These are phyloP conservation scores for Ploettnerulaceae sp. DNA, from an alignment of 2,329 filamentous ascomycete genomes.

Conservation along the genomic window DNA sequence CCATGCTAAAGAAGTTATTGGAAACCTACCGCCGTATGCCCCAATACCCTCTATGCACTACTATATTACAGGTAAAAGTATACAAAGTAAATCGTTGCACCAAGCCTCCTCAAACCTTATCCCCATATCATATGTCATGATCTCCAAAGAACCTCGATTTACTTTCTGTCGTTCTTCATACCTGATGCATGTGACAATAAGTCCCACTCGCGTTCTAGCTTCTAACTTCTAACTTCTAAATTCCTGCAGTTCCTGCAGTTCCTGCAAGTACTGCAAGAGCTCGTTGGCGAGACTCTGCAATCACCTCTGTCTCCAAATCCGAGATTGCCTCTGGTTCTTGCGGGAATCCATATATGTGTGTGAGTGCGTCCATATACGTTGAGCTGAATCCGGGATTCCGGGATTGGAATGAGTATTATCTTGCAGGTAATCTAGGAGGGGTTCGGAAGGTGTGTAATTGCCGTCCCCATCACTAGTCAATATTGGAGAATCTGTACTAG, in stretches of 20 bases:
- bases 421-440: slow-evolving; percentile 1
- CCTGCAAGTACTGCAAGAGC: neutral
- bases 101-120: too few relatives aligned
- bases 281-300: neutral
- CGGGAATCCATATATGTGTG: slow-evolving; percentile 6
- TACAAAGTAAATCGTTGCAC: neutral
- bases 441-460: slow-evolving; percentile 1
- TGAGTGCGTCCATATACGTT: slow-evolving; percentile 5
- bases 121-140: too few relatives aligned
- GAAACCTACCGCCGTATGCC: too few relatives aligned
- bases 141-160: too few relatives aligned
- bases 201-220: too few relatives aligned
- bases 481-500: neutral
- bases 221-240: too few relatives aligned
- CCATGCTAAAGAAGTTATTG: too few relatives aligned
- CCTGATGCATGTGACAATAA: too few relatives aligned
- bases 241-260: too few relatives aligned
- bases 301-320: neutral
- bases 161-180: neutral
- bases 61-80: slow-evolving; percentile 1
- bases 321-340: neutral
- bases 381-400: slow-evolving; percentile 7
- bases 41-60: neutral
- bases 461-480: neutral
- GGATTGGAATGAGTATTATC: slow-evolving; percentile 3